Conservation (phyloP, 208 protist genomes). For the Angomonas ambiguus region DNA sequence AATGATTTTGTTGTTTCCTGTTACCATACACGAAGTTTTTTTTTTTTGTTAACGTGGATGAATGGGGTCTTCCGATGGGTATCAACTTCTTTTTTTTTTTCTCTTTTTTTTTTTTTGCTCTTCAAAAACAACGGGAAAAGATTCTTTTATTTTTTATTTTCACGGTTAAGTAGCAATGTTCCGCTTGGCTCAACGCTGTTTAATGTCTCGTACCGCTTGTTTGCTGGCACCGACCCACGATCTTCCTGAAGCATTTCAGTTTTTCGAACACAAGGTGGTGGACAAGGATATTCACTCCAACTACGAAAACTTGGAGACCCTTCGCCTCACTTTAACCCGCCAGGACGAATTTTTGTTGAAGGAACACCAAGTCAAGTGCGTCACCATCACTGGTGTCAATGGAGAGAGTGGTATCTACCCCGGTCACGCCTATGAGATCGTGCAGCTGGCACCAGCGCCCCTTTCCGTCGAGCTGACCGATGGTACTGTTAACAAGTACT, state of each 20-base stretch:
- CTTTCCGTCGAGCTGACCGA: conserved; percentile 76
- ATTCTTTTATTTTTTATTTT: conserved; percentile 8
- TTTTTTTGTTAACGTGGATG: too few relatives aligned
- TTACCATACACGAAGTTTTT: too few relatives aligned
- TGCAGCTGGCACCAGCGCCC: conserved; percentile 64
- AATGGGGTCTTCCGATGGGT: not conserved
- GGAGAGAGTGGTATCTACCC: conserved; percentile 85
- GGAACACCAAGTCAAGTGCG: conserved; percentile 75
- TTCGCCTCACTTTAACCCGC: conserved; percentile 82
- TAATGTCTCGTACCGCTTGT: conserved; percentile 55
- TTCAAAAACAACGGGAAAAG: not conserved
- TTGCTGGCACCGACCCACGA: conserved; percentile 34
- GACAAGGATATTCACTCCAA: conserved; percentile 82
- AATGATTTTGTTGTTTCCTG: too few relatives aligned
- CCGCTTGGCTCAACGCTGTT: conserved; percentile 51
- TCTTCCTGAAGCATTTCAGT: conserved; percentile 82
- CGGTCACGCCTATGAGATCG: conserved; percentile 88
- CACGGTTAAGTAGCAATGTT: conserved; percentile 49
- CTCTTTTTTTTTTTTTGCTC: not conserved
- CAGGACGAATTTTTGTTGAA: conserved; percentile 89
- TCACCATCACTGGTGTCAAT: conserved; percentile 71
- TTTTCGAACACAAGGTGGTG: conserved; percentile 76
- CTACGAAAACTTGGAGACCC: conserved; percentile 79
- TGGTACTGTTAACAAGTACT: conserved; percentile 73
- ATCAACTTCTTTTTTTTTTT: not conserved